Conservation (phyloP, 1,284 basidiomycete genomes). For the Athelia psychrophila region DNA sequence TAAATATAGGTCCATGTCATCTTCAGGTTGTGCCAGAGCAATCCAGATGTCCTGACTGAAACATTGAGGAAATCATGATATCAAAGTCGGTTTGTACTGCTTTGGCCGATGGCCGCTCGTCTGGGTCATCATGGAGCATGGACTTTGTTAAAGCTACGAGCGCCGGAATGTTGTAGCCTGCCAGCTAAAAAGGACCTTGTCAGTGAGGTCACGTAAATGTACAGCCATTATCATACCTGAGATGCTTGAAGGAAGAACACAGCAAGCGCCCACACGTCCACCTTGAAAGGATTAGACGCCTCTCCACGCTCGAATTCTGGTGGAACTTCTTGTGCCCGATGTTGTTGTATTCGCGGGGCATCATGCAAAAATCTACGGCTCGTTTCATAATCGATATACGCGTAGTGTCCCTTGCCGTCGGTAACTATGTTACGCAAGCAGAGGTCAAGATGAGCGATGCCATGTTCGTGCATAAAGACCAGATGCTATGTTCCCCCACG, state of each 20-base stretch:
- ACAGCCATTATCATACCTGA: conserved; percentile 42
- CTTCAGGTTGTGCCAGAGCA: not conserved
- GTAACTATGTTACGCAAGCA: conserved; percentile 66
- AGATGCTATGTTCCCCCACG: conserved; percentile 61
- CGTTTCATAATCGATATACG: conserved; percentile 73
- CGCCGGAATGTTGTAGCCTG: conserved; percentile 54
- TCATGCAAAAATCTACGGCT: conserved; percentile 46
- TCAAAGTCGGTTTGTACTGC: conserved; percentile 51
- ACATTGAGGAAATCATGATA: conserved; percentile 35
- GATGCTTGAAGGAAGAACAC: conserved; percentile 60
- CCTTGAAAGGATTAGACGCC: conserved; percentile 58
- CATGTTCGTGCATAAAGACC: conserved; percentile 64
- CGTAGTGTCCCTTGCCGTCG: conserved; percentile 58
- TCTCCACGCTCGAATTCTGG: conserved; percentile 60
- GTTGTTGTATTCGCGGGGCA: conserved; percentile 36
- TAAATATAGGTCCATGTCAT: not conserved
- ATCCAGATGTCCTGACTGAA: not conserved
- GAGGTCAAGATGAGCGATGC: conserved; percentile 68
- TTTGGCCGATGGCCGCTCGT: conserved; percentile 47
- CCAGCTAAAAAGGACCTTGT: conserved; percentile 40
- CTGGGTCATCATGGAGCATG: conserved; percentile 53
- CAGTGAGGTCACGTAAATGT: not conserved
- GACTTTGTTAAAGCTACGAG: conserved; percentile 47
- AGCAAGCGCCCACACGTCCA: conserved; percentile 69
- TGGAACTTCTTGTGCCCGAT: conserved; percentile 62